phyloP scores from a whole-genome alignment of 306 rosid genomes.

The Styphnolobium japonicum region DNA sequence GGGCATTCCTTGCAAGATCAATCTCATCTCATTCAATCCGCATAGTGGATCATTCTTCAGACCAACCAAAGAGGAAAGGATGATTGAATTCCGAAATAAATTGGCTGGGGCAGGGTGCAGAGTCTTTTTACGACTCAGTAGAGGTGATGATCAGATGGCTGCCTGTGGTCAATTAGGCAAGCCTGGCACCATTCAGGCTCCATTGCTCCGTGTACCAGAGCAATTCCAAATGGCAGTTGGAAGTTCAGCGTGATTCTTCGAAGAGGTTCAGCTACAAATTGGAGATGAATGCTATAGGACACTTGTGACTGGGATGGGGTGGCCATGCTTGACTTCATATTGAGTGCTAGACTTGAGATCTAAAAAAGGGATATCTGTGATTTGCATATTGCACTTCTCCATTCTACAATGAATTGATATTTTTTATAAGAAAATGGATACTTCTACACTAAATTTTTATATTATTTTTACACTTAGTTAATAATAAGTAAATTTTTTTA shows the following conservation, averaged over 20 bases:
- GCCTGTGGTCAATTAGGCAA: slow-evolving; percentile 96
- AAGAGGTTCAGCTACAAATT: neutral
- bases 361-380: neutral
- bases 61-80: slow-evolving; percentile 75
- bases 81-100: slow-evolving; percentile 70
- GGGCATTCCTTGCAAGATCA: slow-evolving; percentile 95
- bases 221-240: slow-evolving; percentile 61
- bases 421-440: too few relatives aligned
- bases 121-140: slow-evolving; percentile 70
- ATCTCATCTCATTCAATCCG: slow-evolving; percentile 83
- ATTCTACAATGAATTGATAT: neutral
- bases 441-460: too few relatives aligned
- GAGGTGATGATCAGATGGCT: slow-evolving; percentile 98
- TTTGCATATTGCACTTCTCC: neutral
- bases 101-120: slow-evolving; percentile 64
- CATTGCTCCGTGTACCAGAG: slow-evolving; percentile 72
- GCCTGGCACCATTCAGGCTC: slow-evolving; percentile 73
- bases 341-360: neutral
- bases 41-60: slow-evolving; percentile 79
- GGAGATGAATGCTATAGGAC: neutral
- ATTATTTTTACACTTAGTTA: too few relatives aligned
- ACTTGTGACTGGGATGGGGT: neutral
- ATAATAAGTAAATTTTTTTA: too few relatives aligned
- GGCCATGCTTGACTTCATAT: neutral
- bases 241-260: slow-evolving; percentile 36